Conservation (phyloP, 2,329 filamentous ascomycete genomes). For the Diplocarpon rosae region DNA sequence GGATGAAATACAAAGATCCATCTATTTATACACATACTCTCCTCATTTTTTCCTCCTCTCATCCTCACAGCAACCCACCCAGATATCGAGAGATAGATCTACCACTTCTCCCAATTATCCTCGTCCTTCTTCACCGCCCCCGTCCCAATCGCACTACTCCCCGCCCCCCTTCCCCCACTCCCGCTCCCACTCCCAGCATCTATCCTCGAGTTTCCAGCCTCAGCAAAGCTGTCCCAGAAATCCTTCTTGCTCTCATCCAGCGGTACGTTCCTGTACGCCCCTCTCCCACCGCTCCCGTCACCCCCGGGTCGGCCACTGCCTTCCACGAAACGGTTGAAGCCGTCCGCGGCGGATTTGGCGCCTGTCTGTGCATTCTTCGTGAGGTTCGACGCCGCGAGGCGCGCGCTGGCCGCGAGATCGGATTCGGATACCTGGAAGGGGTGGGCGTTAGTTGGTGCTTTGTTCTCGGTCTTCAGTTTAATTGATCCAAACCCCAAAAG, state of each 20-base stretch:
- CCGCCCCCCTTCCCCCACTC: background rate
- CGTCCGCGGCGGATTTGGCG: constrained; percentile 64
- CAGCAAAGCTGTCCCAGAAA: constrained; percentile 89
- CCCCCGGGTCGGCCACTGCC: constrained; percentile 34
- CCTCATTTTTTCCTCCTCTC: background rate
- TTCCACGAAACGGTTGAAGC: constrained; percentile 81
- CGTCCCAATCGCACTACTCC: constrained; percentile 22
- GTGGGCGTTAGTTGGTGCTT: constrained; percentile 16
- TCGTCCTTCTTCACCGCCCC: constrained; percentile 31
- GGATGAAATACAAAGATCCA: too few relatives aligned
- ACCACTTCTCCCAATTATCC: constrained; percentile 50
- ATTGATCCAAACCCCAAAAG: background rate
- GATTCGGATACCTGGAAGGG: constrained; percentile 60
- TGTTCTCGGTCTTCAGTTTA: background rate
- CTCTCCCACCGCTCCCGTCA: constrained; percentile 27
- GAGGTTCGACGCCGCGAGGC: constrained; percentile 51
- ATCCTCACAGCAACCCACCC: background rate
- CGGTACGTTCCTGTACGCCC: constrained; percentile 28
- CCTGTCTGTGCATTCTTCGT: constrained; percentile 57
- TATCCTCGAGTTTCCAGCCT: constrained; percentile 22
- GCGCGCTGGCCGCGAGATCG: constrained; percentile 60
- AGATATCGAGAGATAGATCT: background rate
- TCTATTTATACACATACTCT: constrained; percentile 1
- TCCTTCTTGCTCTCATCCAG: constrained; percentile 60
- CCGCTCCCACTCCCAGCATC: too few relatives aligned